These are phyloP conservation scores for Yamadazyma nakazawae DNA, from an alignment of 805 yeast species.

Conservation along the genomic window DNA sequence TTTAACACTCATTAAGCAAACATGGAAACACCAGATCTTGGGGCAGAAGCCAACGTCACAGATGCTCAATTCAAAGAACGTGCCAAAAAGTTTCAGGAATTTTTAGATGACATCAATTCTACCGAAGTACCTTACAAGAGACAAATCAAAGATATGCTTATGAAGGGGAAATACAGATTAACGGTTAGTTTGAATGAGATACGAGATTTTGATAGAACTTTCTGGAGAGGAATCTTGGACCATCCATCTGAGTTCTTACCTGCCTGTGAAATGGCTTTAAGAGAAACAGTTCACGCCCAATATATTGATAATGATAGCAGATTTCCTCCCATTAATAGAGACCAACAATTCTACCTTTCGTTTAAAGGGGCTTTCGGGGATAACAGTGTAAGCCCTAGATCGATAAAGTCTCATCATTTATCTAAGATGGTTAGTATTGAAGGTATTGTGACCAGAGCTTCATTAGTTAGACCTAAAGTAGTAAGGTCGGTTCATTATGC, in stretches of 20 bases:
- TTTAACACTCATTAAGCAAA: neutral
- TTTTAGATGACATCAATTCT: slow-evolving; percentile 55
- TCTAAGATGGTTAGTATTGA: slow-evolving; percentile 85
- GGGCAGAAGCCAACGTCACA: slow-evolving; percentile 21
- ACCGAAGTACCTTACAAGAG: slow-evolving; percentile 63
- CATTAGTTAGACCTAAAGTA: slow-evolving; percentile 89
- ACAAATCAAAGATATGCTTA: slow-evolving; percentile 69
- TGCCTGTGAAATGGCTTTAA: slow-evolving; percentile 81
- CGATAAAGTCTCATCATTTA: slow-evolving; percentile 71
- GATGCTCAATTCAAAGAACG: slow-evolving; percentile 70
- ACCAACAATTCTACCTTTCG: slow-evolving; percentile 67
- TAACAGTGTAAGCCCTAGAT: slow-evolving; percentile 82
- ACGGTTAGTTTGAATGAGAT: slow-evolving; percentile 81
- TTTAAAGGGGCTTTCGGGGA: slow-evolving; percentile 91
- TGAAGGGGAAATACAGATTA: slow-evolving; percentile 62
- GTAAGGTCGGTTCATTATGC: slow-evolving; percentile 91
- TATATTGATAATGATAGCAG: slow-evolving; percentile 60
- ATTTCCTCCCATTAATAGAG: slow-evolving; percentile 48
- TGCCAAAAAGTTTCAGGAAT: slow-evolving; percentile 84
- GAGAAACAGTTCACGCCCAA: slow-evolving; percentile 72
- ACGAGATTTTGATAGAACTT: slow-evolving; percentile 73
- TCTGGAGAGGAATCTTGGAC: slow-evolving; percentile 73
- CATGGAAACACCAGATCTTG: slow-evolving; percentile 6
- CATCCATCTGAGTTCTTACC: slow-evolving; percentile 85
- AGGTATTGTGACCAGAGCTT: slow-evolving; percentile 93